A percentile compares a stretch with the other conserved stretches of the same genome.
phyloP scores from a whole-genome alignment of 176 grass and related monocot genomes.

The Oryza glumipatula region DNA sequence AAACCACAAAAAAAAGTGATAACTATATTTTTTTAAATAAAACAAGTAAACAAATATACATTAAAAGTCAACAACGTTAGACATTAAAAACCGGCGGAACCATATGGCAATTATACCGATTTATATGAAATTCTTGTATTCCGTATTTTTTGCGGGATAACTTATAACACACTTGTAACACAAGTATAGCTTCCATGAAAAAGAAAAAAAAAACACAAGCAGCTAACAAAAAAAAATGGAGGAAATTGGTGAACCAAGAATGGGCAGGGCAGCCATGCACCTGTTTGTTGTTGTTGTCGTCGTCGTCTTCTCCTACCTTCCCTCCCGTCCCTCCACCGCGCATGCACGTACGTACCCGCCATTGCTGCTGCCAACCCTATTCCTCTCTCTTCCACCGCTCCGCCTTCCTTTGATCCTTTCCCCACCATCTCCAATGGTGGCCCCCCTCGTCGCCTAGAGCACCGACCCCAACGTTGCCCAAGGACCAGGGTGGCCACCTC shows the following conservation, averaged over 20 bases:
- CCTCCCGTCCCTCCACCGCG: constrained; percentile 35
- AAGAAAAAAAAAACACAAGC: neutral
- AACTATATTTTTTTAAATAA: too few relatives aligned
- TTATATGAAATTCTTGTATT: neutral
- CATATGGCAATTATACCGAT: neutral
- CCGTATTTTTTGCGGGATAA: neutral
- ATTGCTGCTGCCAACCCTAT: neutral
- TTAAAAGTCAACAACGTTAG: too few relatives aligned
- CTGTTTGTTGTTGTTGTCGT: neutral
- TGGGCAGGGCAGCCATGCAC: constrained; percentile 37
- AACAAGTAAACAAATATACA: too few relatives aligned
- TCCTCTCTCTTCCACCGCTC: constrained; percentile 3
- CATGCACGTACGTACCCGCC: neutral
- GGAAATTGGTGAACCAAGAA: constrained; percentile 35
- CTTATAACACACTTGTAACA: neutral
- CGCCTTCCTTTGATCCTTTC: neutral
- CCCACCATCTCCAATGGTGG: constrained; percentile 46
- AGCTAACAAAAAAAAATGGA: neutral
- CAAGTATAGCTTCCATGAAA: neutral
- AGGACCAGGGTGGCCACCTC: constrained; percentile 56
- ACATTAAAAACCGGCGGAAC: too few relatives aligned
- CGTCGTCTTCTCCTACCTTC: constrained; percentile 37
- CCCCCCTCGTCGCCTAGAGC: constrained; percentile 40
- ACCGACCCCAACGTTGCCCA: constrained; percentile 8
- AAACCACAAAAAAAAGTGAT: too few relatives aligned